Evolutionary conservation across 2,329 filamentous ascomycete species (phyloP).

Genomic region (Graphilbum fragrans): DNA sequence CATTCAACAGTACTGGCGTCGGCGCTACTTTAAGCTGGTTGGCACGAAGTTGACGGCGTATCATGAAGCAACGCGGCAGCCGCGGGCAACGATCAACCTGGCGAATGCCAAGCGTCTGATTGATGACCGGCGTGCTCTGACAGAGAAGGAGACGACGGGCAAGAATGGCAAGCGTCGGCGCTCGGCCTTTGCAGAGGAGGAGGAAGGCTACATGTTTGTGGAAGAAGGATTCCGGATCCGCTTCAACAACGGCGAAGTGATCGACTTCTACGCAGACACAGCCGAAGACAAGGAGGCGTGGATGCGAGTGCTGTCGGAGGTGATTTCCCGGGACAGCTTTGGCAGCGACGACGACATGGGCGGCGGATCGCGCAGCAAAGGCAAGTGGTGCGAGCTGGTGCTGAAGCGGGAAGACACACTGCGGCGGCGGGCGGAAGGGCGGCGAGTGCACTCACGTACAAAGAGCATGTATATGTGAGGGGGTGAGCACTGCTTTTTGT

Average conservation of each 20-base stretch:
- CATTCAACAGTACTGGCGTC: constrained; percentile 73
- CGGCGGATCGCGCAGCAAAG: constrained; percentile 26
- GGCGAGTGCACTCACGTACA: constrained; percentile 40
- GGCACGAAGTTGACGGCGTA: constrained; percentile 89
- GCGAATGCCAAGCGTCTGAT: constrained; percentile 87
- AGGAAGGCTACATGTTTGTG: constrained; percentile 99
- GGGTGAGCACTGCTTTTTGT: constrained; percentile 3
- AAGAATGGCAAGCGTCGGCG: constrained; percentile 72
- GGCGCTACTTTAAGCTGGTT: constrained; percentile 89
- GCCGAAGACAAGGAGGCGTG: constrained; percentile 80
- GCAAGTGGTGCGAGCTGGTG: constrained; percentile 57
- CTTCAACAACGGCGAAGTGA: constrained; percentile 95
- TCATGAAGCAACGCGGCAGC: constrained; percentile 90
- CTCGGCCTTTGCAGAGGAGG: constrained; percentile 93
- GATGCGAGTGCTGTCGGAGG: constrained; percentile 79
- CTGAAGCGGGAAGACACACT: constrained; percentile 50
- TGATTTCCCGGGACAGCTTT: constrained; percentile 40
- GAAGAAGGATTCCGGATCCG: constrained; percentile 98
- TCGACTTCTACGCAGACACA: constrained; percentile 95
- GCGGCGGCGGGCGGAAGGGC: constrained; percentile 39
- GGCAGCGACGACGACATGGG: constrained; percentile 32
- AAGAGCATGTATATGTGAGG: constrained; percentile 43
- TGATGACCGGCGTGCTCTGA: constrained; percentile 75
- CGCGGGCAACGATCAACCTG: constrained; percentile 91
- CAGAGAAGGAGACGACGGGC: constrained; percentile 69